phyloP scores from a whole-genome alignment of 306 rosid species.

The Notholithocarpus densiflorus region DNA sequence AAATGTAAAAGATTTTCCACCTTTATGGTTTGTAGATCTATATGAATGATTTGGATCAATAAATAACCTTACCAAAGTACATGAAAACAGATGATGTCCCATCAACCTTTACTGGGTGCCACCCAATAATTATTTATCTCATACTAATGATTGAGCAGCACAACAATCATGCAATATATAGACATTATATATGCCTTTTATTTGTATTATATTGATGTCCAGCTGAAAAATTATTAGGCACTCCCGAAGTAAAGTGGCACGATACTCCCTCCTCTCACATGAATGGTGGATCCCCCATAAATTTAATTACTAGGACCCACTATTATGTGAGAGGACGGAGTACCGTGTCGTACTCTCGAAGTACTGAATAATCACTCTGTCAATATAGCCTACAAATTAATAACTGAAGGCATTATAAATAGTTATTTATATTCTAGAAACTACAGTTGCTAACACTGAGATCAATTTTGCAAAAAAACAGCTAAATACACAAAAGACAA shows the following conservation, averaged over 20 bases:
- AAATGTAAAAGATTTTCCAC: background rate
- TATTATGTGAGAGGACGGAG: no score
- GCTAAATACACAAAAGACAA: background rate
- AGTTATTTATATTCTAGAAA: background rate
- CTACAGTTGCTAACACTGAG: background rate
- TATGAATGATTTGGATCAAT: background rate
- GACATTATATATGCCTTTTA: background rate
- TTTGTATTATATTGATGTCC: background rate
- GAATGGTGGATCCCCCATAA: no score
- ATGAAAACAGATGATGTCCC: no score
- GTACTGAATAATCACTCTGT: no score
- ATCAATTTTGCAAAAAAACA: background rate
- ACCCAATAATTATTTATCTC: no score
- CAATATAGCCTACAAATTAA: background rate
- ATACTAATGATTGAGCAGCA: no score
- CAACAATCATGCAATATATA: background rate
- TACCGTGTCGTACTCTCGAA: no score
- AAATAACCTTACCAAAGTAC: background rate
- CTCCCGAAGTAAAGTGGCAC: no score
- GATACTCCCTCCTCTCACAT: no score
- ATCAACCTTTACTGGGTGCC: no score
- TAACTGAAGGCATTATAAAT: background rate
- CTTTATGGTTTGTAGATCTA: background rate
- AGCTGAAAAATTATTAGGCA: no score
- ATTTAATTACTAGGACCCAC: no score